These are phyloP conservation scores for Dendrocalamus latiflorus DNA, from an alignment of 202 grass and related monocot genomes.

Conservation along the genomic window DNA sequence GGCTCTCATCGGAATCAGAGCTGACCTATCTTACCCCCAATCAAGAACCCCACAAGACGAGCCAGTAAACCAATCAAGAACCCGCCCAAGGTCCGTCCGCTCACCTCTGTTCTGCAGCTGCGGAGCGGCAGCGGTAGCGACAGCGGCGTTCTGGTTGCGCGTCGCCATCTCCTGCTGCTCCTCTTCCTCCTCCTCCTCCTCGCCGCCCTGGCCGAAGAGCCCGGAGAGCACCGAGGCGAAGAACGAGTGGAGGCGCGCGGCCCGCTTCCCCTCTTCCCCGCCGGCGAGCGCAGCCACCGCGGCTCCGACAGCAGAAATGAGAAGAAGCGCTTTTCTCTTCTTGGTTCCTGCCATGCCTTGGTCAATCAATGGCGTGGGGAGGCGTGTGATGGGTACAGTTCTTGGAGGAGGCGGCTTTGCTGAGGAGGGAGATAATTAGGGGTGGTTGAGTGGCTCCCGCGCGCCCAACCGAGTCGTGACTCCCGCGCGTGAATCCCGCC, in stretches of 20 bases:
- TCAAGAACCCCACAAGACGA: neutral
- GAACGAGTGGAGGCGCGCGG: conserved; percentile 51
- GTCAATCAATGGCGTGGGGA: too few species aligned
- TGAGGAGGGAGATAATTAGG: too few species aligned
- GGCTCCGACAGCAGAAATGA: too few species aligned
- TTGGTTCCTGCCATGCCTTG: too few species aligned
- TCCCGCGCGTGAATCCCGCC: too few species aligned
- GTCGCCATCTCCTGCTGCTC: conserved; percentile 38
- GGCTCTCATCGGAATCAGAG: conserved; percentile 34
- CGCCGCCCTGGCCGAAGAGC: conserved; percentile 24
- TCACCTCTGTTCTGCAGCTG: conserved; percentile 49
- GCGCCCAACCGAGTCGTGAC: too few species aligned
- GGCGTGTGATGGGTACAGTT: too few species aligned
- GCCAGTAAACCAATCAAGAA: neutral
- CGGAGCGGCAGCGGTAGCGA: conserved; percentile 38
- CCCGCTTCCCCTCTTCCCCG: conserved; percentile 42
- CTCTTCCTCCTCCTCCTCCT: conserved; percentile 6
- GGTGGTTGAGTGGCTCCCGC: too few species aligned
- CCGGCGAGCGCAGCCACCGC: too few species aligned
- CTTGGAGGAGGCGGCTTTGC: too few species aligned
- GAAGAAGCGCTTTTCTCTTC: too few species aligned
- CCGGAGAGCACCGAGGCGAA: conserved; percentile 50
- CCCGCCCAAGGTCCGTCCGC: neutral
- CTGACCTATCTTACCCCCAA: conserved; percentile 26
- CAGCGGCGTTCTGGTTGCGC: conserved; percentile 32